Base-by-base conservation (phyloP, 495 filamentous ascomycete genomes). In the Melanomma pulvis-pyrius region DNA sequence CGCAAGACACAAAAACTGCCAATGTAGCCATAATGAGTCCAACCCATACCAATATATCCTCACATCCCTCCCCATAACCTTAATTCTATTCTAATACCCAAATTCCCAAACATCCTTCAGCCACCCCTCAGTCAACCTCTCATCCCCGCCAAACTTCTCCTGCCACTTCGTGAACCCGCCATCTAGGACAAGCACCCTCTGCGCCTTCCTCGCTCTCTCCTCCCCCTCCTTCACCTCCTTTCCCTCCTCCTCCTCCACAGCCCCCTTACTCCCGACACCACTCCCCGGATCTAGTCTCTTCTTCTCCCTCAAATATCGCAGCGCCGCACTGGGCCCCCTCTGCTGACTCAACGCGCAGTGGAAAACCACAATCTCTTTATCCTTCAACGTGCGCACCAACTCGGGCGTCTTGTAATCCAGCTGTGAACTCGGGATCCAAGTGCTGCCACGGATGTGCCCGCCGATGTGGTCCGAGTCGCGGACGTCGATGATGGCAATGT, bases 341-440 rank as follows among this genome's bases (percentile, higher is more conserved):
- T 94, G 89, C 80, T 98, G 94, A 68, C 88, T 92, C 30, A 98
- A 79, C n/a, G 90, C 89, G 78, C 94, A 98, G 78, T 98, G 96
- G 76, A 98, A 98, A 19, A 98, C 86, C 24, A 98, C 91, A 44
- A 82, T 87, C 47, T 96, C 83, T 72, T 90, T 92, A 73, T 89
- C 87, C 63, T 87, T 77, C 30, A 97, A 84, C 58, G 84, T 87
- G 55, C 90, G 88, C 2, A 96, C 83, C 28, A 98, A 85, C 65
- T 92, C 90, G 0, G 94, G 91, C 64, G 93, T 83, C 62, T 82
- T 85, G 74, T 85, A 81, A 72, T 96, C 91, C 32, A 96, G 84
- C 2, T 83, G 82, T 36, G 75, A 78, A 59, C 84, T 91, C 7
- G 96, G 93, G 39, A 90, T 83, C 81, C 96, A 90, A 34, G 82